A percentile compares a stretch with the other conserved stretches of the same genome.
These are phyloP conservation scores for Salvia miltiorrhiza DNA, from an alignment of 257 asterid species.

Conservation along the genomic window DNA sequence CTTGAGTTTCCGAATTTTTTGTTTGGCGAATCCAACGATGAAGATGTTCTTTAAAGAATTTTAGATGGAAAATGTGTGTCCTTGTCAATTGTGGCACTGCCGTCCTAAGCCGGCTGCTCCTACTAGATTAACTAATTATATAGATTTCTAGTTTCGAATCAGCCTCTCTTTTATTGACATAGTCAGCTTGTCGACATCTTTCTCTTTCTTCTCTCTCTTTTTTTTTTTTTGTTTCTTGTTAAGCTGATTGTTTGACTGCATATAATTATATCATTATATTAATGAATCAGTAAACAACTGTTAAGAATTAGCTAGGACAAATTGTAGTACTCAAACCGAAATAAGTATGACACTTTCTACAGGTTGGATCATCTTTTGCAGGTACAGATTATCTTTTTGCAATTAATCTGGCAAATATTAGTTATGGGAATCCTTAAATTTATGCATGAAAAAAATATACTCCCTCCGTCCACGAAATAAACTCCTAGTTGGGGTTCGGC, in stretches of 20 bases:
- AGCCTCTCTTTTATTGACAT: background rate
- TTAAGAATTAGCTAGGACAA: too few relatives aligned
- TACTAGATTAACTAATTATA: background rate
- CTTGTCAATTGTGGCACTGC: constrained; percentile 28
- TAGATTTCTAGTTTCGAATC: background rate
- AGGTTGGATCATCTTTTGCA: too few relatives aligned
- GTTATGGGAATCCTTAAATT: too few relatives aligned
- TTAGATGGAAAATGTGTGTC: constrained; percentile 4
- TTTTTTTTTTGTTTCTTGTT: background rate
- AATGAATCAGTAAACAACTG: background rate
- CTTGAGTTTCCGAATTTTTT: background rate
- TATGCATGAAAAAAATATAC: too few relatives aligned
- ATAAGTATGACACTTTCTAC: too few relatives aligned
- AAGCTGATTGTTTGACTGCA: background rate
- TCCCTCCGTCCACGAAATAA: too few relatives aligned
- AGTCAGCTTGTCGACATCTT: background rate
- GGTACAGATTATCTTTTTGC: too few relatives aligned
- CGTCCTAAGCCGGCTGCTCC: constrained; percentile 41
- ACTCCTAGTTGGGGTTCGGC: too few relatives aligned
- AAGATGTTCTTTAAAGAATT: constrained; percentile 14
- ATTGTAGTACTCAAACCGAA: too few relatives aligned
- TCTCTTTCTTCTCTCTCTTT: too few relatives aligned
- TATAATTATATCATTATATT: background rate
- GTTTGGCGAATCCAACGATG: constrained; percentile 2
- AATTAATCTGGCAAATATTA: too few relatives aligned